Evolutionary conservation across 371 early-diverging fungal genomes (phyloP).

Genomic region (Smittium mucronatum): DNA sequence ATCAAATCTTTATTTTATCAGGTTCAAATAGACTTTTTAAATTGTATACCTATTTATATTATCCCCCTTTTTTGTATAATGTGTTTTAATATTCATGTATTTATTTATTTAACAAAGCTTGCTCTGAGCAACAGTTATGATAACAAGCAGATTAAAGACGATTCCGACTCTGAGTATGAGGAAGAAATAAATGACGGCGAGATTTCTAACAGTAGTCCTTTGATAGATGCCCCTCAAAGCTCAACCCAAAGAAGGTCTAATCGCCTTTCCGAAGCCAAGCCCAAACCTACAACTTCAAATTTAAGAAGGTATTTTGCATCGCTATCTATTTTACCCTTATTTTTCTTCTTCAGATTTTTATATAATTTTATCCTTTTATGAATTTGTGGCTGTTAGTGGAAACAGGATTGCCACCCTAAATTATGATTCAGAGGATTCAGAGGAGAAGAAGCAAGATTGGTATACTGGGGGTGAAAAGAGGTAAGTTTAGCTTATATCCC

Average conservation of each 20-base stretch:
- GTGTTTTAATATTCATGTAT: conserved; percentile 3
- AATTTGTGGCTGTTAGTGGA: conserved; percentile 35
- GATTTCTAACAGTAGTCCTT: conserved; percentile 15
- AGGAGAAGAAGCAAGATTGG: conserved; percentile 37
- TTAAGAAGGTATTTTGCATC: too few relatives aligned
- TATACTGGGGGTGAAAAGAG: conserved; percentile 24
- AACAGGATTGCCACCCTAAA: conserved; percentile 22
- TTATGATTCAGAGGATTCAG: conserved; percentile 35
- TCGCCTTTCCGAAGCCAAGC: not conserved
- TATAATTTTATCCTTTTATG: conserved; percentile 37
- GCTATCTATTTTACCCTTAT: conserved; percentile 21
- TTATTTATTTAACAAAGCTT: conserved; percentile 16
- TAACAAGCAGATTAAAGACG: conserved; percentile 16
- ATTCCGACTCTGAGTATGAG: conserved; percentile 17
- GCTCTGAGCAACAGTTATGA: conserved; percentile 43
- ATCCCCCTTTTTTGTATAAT: conserved; percentile 10
- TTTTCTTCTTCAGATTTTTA: conserved; percentile 23
- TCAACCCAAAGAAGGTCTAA: conserved; percentile 11
- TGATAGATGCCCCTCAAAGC: conserved; percentile 19
- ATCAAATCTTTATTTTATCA: too few relatives aligned
- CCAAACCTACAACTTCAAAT: too few relatives aligned
- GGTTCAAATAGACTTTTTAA: too few relatives aligned
- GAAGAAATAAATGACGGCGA: conserved; percentile 16
- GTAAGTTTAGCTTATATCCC: not conserved
- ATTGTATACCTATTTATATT: too few relatives aligned